phyloP scores from a whole-genome alignment of 441 rosid species.

The Euphorbia schlechtendalii region DNA sequence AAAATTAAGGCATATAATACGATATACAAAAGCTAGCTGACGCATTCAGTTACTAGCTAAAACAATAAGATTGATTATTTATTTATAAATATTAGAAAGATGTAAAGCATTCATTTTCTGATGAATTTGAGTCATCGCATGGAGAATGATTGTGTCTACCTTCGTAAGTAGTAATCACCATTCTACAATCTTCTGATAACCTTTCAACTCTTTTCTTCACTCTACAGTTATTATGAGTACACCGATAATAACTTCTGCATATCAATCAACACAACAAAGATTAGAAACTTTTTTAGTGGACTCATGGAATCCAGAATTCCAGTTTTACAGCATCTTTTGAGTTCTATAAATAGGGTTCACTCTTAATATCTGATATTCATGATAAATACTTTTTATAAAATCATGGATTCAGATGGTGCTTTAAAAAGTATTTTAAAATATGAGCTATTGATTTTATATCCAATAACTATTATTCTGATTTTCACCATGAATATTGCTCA shows the following conservation, averaged over 20 bases:
- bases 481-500: too few relatives aligned
- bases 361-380: too few relatives aligned
- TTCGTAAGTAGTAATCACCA: conserved; percentile 97
- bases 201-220: conserved; percentile 97
- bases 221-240: conserved; percentile 78
- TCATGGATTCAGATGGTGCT: too few relatives aligned
- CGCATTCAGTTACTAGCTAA: conserved; percentile 6
- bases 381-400: too few relatives aligned
- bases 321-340: too few relatives aligned
- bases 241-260: conserved; percentile 80
- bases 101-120: conserved; percentile 67
- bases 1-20: not conserved
- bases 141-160: conserved; percentile 95
- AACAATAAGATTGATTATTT: not conserved
- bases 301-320: not conserved
- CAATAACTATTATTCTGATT: too few relatives aligned
- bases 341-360: too few relatives aligned
- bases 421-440: too few relatives aligned
- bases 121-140: conserved; percentile 74
- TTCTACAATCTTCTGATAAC: conserved; percentile 86
- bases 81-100: conserved; percentile 35
- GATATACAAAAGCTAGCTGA: conserved; percentile 4
- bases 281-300: not conserved
- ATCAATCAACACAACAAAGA: not conserved
- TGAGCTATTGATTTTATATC: too few relatives aligned